Conservation (phyloP, 1,139 yeast species). For the Yamadazyma sp. region DNA sequence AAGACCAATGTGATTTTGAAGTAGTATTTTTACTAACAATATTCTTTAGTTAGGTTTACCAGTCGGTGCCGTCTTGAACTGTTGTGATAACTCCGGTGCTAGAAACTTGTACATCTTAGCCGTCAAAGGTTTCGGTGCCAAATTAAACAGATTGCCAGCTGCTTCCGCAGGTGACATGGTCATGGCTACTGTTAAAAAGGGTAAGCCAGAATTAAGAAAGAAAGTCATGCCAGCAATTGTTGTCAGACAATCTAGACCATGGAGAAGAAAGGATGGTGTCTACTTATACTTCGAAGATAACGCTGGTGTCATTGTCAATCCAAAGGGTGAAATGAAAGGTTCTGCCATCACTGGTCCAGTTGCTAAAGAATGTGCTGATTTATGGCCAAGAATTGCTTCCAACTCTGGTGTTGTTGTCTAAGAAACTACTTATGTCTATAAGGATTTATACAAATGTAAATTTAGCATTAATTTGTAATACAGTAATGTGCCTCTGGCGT, state of each 20-base stretch:
- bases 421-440: conserved; percentile 10
- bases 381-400: conserved; percentile 99
- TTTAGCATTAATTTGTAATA: conserved; percentile 33
- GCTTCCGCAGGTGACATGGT: conserved; percentile 99
- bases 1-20: too few species aligned
- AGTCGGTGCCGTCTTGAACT: conserved; percentile 99
- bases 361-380: conserved; percentile 99
- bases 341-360: conserved; percentile 99
- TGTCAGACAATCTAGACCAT: conserved; percentile 98
- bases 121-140: conserved; percentile 99
- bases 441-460: conserved; percentile 84
- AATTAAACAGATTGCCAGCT: conserved; percentile 99
- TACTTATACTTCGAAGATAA: conserved; percentile 99
- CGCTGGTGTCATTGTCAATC: conserved; percentile 99
- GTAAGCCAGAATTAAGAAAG: conserved; percentile 99
- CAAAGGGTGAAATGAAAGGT: conserved; percentile 99
- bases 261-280: conserved; percentile 99
- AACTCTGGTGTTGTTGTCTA: conserved; percentile 99
- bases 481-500: too few species aligned
- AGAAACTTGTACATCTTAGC: conserved; percentile 98
- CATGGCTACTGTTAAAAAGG: conserved; percentile 99
- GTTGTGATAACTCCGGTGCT: conserved; percentile 99
- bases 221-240: conserved; percentile 99
- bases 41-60: conserved; percentile 82
- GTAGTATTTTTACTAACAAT: conserved; percentile 19